A percentile compares a stretch with the other conserved stretches of the same genome.
phyloP scores from a whole-genome alignment of 2,329 filamentous ascomycete genomes.

The Metarhizium guizhouense region DNA sequence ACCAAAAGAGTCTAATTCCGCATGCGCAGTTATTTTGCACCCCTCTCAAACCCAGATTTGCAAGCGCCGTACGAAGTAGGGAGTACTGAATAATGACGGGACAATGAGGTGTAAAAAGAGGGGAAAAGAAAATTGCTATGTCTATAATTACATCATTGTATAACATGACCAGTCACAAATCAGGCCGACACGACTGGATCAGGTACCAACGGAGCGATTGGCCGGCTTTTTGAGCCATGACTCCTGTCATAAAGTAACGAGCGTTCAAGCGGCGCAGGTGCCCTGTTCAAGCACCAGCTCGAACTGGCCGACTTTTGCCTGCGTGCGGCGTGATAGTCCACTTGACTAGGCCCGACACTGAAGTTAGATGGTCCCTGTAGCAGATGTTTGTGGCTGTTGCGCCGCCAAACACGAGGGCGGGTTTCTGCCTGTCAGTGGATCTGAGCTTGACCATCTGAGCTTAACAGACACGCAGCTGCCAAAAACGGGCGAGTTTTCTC shows the following conservation, averaged over 20 bases:
- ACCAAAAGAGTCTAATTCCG: not conserved
- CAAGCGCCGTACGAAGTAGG: not conserved
- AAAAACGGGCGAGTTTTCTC: not conserved
- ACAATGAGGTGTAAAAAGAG: conserved; percentile 4
- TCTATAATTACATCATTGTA: conserved; percentile 10
- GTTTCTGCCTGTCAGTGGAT: not conserved
- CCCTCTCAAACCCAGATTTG: not conserved
- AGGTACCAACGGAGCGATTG: not conserved
- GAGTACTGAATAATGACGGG: not conserved
- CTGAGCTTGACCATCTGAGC: not conserved
- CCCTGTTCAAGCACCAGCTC: not conserved
- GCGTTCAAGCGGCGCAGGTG: not conserved
- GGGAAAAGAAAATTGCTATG: not conserved
- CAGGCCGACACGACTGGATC: not conserved
- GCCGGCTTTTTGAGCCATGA: not conserved
- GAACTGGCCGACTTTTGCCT: not conserved
- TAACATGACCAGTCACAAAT: conserved; percentile 12
- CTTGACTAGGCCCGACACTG: not conserved
- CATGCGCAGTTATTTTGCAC: not conserved
- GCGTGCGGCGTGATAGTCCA: not conserved
- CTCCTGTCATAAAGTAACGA: not conserved
- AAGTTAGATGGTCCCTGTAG: not conserved
- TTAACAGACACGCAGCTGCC: not conserved
- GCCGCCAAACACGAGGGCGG: not conserved
- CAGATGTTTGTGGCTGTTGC: not conserved